Evolutionary conservation across 1,284 basidiomycete species (phyloP), one percentile per base, ranked within the genome.

Genomic region (Melampsora americana): DNA sequence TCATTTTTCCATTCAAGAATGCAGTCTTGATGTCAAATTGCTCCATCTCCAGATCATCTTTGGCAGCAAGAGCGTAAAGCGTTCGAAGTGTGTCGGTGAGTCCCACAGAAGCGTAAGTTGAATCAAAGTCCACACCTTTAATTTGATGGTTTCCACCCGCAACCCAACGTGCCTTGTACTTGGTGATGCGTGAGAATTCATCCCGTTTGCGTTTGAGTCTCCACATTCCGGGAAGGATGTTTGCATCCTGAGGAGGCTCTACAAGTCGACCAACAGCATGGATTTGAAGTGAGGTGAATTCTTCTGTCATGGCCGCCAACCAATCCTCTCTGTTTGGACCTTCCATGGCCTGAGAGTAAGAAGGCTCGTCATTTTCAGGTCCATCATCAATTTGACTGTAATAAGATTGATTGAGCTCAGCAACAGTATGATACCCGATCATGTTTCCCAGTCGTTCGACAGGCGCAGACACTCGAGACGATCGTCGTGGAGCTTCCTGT

Each of bases 201-300:
- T 61, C 23, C 56, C 26, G 9, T n/a, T 60, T 60, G 9, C 23
- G 16, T n/a, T n/a, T 60, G 11, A 60, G 56, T 28, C 14, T 3
- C 60, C 60, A 61, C 30, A 32, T 61, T 16, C 60, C 60, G 2
- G 5, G 18, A 2, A 61, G 5, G 2, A 61, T 32, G 6, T 32
- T 26, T 4, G 26, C 30, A 61, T 32, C 60, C 6, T 6, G n/a
- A 4, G 60, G n/a, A 20, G 14, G 3, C 5, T 16, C 16, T 3
- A 61, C 60, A 14, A 61, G 60, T 32, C 16, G 5, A 18, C 60
- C 60, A 61, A 61, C 60, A 23, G 5, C 18, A 61, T 61, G 60
- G 16, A 18, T 18, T 20, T 18, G 16, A 3, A 61, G 18, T 4
- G 60, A 61, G 4, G 14, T 32, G 30, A 20, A 61, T 26, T 61